Evolutionary conservation across 148 eudicot genomes (phyloP).

Genomic region (Vaccinium corymbosum): DNA sequence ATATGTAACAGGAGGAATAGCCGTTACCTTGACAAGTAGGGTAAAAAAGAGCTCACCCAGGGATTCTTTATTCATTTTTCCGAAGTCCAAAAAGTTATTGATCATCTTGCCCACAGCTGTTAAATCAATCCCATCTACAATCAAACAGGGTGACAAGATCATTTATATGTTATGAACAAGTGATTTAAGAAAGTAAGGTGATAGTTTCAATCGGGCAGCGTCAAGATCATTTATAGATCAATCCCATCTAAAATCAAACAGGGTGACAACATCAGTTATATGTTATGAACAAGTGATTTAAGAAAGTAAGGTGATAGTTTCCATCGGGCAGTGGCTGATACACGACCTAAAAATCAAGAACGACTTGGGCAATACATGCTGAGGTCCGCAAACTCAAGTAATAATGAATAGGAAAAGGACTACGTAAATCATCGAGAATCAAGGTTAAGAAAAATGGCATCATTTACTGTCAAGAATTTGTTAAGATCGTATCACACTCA

Average conservation of each 20-base stretch:
- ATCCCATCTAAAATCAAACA: constrained; percentile 51
- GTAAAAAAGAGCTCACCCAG: constrained; percentile 73
- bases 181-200: not conserved
- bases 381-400: not conserved
- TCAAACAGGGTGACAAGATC: constrained; percentile 6
- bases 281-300: not conserved
- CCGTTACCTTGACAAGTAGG: constrained; percentile 64
- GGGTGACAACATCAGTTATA: not conserved
- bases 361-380: not conserved
- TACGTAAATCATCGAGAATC: not conserved
- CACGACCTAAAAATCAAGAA: not conserved
- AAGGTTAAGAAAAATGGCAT: not conserved
- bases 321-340: not conserved
- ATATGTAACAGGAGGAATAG: constrained; percentile 7
- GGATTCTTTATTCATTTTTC: constrained; percentile 63
- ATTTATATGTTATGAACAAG: not conserved
- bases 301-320: not conserved
- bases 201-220: not conserved
- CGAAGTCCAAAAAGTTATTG: constrained; percentile 41
- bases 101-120: constrained; percentile 39
- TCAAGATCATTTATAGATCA: not conserved
- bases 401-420: not conserved
- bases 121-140: constrained; percentile 65
- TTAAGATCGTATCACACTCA: not conserved
- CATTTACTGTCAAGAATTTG: not conserved